Conservation (phyloP, 2,329 filamentous ascomycete genomes). For the Colletotrichum sp. region DNA sequence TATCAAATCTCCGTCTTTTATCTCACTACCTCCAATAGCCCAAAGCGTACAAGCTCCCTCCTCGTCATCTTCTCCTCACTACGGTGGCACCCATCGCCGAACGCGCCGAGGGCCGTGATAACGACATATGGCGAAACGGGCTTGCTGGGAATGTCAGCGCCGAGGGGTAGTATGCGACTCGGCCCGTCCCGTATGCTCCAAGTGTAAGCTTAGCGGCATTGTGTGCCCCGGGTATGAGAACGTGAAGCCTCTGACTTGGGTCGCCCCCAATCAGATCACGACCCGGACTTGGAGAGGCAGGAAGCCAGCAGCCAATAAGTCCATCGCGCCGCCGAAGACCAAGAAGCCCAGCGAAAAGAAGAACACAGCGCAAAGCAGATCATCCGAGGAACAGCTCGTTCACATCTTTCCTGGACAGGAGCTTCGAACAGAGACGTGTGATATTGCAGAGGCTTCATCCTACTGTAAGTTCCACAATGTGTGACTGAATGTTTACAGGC, state of each 20-base stretch:
- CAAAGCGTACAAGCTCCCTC: neutral
- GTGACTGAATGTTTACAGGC: neutral
- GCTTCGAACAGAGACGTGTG: constrained; percentile 5
- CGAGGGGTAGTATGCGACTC: constrained; percentile 43
- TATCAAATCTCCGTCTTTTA: neutral
- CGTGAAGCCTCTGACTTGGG: constrained; percentile 40
- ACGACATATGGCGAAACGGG: neutral
- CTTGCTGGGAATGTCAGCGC: constrained; percentile 48
- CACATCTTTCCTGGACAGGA: neutral
- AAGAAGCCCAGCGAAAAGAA: neutral
- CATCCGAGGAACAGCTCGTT: neutral
- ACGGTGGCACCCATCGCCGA: neutral
- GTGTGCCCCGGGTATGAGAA: constrained; percentile 44
- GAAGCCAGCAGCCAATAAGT: neutral
- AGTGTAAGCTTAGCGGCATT: constrained; percentile 34
- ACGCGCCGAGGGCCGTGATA: neutral
- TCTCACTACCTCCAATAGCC: neutral
- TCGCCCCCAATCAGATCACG: constrained; percentile 25
- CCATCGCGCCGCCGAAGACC: neutral
- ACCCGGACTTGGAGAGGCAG: constrained; percentile 23
- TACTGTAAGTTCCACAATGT: constrained; percentile 8
- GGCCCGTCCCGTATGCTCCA: constrained; percentile 36
- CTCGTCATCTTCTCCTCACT: neutral
- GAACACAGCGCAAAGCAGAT: rapidly evolving
- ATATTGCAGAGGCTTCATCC: neutral